These are phyloP conservation scores for Cutaneotrichosporon cutaneum DNA, from an alignment of 1,284 basidiomycete species.

Conservation along the genomic window DNA sequence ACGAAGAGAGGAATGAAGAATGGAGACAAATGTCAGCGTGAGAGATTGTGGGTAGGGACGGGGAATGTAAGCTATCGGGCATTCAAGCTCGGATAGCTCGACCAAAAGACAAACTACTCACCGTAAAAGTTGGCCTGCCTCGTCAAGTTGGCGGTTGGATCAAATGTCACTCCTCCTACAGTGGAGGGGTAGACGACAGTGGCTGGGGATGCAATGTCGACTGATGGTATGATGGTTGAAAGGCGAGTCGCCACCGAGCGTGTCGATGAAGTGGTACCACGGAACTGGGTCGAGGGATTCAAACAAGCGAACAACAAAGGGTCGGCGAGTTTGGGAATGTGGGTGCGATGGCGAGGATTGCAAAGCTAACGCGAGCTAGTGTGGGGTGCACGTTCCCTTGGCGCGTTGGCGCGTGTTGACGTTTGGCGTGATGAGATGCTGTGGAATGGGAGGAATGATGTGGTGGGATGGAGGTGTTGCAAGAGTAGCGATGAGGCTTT, in stretches of 20 bases:
- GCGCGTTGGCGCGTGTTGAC: not conserved
- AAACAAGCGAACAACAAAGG: not conserved
- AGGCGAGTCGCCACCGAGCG: not conserved
- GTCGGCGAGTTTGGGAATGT: not conserved
- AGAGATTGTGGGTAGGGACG: slow-evolving; percentile 4
- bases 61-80: slow-evolving; percentile 1
- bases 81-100: not conserved
- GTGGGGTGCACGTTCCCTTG: not conserved
- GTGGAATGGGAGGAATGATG: not conserved
- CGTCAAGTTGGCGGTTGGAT: not conserved
- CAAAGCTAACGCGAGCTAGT: not conserved
- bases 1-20: slow-evolving; percentile 6
- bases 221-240: not conserved
- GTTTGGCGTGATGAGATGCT: not conserved
- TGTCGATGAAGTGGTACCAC: not conserved
- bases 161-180: not conserved
- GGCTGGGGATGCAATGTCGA: not conserved
- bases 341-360: not conserved
- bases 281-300: not conserved
- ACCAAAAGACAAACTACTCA: not conserved
- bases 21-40: slow-evolving; percentile 8
- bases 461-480: not conserved
- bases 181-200: not conserved
- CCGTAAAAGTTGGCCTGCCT: slow-evolving; percentile 1
- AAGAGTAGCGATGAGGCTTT: not conserved